Evolutionary conservation across 2,329 filamentous ascomycete species (phyloP).

Genomic region (Sphaerulina musiva): DNA sequence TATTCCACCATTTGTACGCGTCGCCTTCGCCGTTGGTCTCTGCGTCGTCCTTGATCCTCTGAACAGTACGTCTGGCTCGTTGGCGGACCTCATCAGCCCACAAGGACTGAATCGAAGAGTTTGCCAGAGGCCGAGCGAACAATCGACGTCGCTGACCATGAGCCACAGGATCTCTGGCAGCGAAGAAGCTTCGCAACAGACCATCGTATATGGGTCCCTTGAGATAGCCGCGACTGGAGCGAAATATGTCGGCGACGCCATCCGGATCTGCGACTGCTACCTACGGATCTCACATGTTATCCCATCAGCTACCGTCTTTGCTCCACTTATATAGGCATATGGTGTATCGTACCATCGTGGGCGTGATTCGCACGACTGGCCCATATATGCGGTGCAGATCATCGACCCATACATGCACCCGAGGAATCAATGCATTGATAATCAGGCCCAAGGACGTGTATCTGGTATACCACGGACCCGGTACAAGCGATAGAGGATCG

Average conservation of each 20-base stretch:
- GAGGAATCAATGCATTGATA: constrained; percentile 15
- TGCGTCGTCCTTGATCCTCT: constrained; percentile 29
- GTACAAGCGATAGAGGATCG: constrained; percentile 13
- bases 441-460: constrained; percentile 14
- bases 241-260: constrained; percentile 20
- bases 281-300: not conserved
- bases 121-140: constrained; percentile 33
- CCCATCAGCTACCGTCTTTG: not conserved
- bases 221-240: constrained; percentile 22
- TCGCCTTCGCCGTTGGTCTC: constrained; percentile 30
- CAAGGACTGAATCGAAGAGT: constrained; percentile 30
- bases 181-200: constrained; percentile 30
- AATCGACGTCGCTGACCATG: constrained; percentile 34
- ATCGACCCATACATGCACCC: constrained; percentile 33
- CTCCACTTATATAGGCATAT: not conserved
- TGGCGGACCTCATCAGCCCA: constrained; percentile 34
- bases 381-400: constrained; percentile 32
- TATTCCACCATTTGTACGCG: constrained; percentile 36
- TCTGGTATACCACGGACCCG: constrained; percentile 20
- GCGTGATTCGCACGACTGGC: constrained; percentile 25
- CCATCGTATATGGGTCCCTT: constrained; percentile 27
- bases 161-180: constrained; percentile 31
- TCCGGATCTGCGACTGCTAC: constrained; percentile 25
- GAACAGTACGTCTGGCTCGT: constrained; percentile 30
- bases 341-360: constrained; percentile 16